These are phyloP conservation scores for Naganishia kalamii DNA, from an alignment of 768 basidiomycete genomes.

Conservation along the genomic window DNA sequence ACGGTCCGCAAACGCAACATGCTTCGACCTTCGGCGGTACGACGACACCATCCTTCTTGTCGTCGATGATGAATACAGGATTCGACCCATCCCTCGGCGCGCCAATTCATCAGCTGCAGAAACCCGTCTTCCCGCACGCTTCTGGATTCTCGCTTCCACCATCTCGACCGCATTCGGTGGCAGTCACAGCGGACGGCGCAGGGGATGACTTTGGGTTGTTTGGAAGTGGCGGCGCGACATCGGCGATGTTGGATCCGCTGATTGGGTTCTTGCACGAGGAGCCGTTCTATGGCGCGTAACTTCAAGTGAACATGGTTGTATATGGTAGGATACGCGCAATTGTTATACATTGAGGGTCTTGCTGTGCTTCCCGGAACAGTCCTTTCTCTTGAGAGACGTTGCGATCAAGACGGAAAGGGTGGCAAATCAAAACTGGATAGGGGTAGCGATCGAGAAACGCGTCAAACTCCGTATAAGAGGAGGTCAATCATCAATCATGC, in stretches of 20 bases:
- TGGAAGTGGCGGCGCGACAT: background rate
- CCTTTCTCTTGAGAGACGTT: no score
- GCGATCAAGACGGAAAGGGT: no score
- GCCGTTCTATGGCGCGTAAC: background rate
- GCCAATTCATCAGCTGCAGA: background rate
- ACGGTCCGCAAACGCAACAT: no score
- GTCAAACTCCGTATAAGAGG: no score
- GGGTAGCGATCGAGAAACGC: no score
- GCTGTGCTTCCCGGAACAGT: no score
- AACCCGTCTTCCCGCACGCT: background rate
- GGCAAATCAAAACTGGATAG: no score
- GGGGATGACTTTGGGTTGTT: background rate
- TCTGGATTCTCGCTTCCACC: background rate
- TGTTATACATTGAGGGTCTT: no score
- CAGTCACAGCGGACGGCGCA: background rate
- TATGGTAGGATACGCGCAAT: no score
- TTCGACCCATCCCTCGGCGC: slow-evolving; percentile 11
- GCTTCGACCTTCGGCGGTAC: no score
- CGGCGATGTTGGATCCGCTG: slow-evolving; percentile 12
- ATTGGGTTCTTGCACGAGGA: slow-evolving; percentile 12
- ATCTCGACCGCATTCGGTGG: background rate
- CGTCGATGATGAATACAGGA: slow-evolving; percentile 9
- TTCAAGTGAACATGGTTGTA: background rate
- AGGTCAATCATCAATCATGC: no score
- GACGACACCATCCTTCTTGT: background rate